Evolutionary conservation across 139 green algal genomes (phyloP).

Genomic region (Chlamydomonas sp.): DNA sequence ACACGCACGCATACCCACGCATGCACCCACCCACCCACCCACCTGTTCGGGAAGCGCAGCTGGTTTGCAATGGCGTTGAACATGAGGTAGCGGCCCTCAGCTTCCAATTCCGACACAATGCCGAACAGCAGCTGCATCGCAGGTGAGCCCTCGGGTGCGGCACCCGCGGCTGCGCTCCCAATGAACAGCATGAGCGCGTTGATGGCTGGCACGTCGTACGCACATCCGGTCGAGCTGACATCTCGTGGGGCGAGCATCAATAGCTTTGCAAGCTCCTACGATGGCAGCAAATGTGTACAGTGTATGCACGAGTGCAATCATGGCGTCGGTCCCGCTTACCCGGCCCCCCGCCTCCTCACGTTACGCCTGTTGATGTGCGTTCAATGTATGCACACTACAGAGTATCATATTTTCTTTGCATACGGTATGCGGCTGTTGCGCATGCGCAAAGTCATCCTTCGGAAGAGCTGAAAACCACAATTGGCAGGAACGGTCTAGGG

Average conservation of each 20-base stretch:
- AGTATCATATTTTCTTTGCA: no score
- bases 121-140: constrained; percentile 39
- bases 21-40: not conserved
- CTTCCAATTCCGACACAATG: constrained; percentile 67
- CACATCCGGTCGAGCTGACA: constrained; percentile 15
- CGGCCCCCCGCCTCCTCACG: no score
- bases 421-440: no score
- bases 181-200: constrained; percentile 92
- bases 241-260: not conserved
- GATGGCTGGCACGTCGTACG: constrained; percentile 81
- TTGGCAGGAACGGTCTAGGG: no score
- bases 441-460: no score
- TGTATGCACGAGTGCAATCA: not conserved
- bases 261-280: constrained; percentile 11
- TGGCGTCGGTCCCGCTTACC: no score
- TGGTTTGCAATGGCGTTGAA: constrained; percentile 97
- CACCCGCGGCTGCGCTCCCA: constrained; percentile 44
- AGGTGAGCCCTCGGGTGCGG: constrained; percentile 5
- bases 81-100: constrained; percentile 90
- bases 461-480: no score
- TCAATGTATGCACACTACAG: no score
- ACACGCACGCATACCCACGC: no score
- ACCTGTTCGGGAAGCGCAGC: constrained; percentile 94
- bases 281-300: not conserved
- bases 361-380: no score